These are phyloP conservation scores for Schizophyllum amplum DNA, from an alignment of 1,284 basidiomycete genomes.

Conservation along the genomic window DNA sequence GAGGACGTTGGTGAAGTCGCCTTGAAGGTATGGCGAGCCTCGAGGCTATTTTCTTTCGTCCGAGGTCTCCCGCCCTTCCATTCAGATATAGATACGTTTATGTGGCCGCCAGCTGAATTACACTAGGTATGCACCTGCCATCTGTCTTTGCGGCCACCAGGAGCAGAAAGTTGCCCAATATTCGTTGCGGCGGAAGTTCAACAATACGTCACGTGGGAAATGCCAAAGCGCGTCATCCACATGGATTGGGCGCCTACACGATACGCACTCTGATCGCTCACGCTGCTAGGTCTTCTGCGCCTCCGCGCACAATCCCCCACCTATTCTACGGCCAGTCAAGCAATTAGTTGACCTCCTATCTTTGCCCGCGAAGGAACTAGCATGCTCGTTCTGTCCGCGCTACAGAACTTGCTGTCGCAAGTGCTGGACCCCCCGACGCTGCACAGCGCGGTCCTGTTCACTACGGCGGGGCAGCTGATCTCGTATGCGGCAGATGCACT, in stretches of 20 bases:
- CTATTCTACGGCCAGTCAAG: background rate
- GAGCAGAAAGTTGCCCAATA: too few relatives aligned
- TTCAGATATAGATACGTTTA: too few relatives aligned
- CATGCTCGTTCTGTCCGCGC: slow-evolving; percentile 56
- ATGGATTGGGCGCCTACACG: background rate
- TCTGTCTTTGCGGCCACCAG: too few relatives aligned
- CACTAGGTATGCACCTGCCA: background rate
- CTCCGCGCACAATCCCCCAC: background rate
- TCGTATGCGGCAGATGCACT: slow-evolving; percentile 42
- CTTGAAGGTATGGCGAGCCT: too few relatives aligned
- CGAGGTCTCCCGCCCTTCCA: too few relatives aligned
- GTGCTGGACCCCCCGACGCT: slow-evolving; percentile 43
- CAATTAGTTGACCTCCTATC: too few relatives aligned
- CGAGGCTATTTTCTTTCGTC: too few relatives aligned
- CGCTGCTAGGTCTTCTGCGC: background rate
- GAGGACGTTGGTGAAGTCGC: too few relatives aligned
- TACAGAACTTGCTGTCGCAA: slow-evolving; percentile 51
- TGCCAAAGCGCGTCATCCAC: background rate
- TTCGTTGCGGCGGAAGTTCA: background rate
- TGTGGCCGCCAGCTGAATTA: background rate
- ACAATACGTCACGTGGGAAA: background rate
- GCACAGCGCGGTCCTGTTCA: slow-evolving; percentile 56
- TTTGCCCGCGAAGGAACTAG: background rate
- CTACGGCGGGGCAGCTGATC: slow-evolving; percentile 54
- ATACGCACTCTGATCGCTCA: background rate